These are phyloP conservation scores for Boletus huronensis DNA, from an alignment of 768 basidiomycete genomes.

Conservation along the genomic window DNA sequence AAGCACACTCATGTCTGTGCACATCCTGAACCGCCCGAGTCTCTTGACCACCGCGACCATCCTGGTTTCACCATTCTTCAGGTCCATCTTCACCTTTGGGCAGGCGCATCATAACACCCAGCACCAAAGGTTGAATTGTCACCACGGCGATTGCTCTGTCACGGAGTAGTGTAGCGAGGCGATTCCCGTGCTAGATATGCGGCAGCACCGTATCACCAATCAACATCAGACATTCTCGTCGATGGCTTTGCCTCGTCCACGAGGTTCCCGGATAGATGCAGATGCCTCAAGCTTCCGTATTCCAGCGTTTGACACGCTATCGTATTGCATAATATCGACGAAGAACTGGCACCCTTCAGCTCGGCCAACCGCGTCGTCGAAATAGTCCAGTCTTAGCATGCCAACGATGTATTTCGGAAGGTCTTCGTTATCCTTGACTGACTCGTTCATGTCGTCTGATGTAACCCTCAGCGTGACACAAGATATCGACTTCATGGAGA, in stretches of 20 bases:
- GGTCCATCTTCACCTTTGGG: not conserved
- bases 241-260: not conserved
- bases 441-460: slow-evolving; percentile 2
- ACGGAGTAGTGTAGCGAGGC: slow-evolving; percentile 1
- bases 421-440: not conserved
- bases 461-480: not conserved
- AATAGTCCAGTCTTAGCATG: slow-evolving; percentile 5
- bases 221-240: slow-evolving; percentile 11
- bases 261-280: not conserved
- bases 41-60: too few species aligned
- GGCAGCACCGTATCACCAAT: slow-evolving; percentile 6
- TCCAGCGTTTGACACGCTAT: not conserved
- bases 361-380: slow-evolving; percentile 1
- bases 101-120: too few species aligned
- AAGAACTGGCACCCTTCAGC: slow-evolving; percentile 6
- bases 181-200: slow-evolving; percentile 12
- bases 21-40: not conserved
- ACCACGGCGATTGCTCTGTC: not conserved
- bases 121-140: not conserved
- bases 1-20: not conserved
- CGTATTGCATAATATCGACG: not conserved
- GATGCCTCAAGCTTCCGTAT: not conserved
- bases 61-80: not conserved
- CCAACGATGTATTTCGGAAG: slow-evolving; percentile 2
- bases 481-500: not conserved